A percentile compares a stretch with the other conserved stretches of the same genome.
These are phyloP conservation scores for Nicotiana undulata DNA, from an alignment of 257 asterid species.

Conservation along the genomic window DNA sequence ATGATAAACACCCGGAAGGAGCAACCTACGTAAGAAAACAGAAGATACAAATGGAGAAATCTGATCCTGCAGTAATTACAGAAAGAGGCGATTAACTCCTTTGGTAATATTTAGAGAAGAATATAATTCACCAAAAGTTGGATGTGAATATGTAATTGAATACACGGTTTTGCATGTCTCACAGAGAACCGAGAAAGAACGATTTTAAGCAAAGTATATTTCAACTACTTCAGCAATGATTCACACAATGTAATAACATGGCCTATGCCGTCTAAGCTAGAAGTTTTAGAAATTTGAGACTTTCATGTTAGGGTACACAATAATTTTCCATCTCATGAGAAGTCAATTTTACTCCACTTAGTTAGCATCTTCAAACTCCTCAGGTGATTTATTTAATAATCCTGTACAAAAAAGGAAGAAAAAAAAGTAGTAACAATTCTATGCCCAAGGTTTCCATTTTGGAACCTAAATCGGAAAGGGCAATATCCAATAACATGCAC, in stretches of 20 bases:
- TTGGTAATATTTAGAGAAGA: neutral
- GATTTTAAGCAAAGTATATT: neutral
- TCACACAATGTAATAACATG: neutral
- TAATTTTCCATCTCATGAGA: neutral
- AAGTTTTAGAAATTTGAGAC: neutral
- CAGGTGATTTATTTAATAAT: neutral
- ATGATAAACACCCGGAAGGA: constrained; percentile 81
- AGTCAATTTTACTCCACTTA: neutral
- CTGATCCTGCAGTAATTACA: constrained; percentile 63
- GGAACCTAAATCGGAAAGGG: neutral
- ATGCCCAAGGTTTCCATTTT: neutral
- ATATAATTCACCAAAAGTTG: neutral
- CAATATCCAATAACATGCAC: neutral
- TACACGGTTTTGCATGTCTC: neutral
- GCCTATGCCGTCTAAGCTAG: neutral
- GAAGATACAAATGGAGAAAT: constrained; percentile 69
- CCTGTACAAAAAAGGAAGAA: neutral
- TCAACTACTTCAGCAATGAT: neutral
- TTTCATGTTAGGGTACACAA: neutral
- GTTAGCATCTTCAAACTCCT: neutral
- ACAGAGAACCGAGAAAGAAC: neutral
- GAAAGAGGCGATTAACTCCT: neutral
- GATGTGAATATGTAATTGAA: neutral
- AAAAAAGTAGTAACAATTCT: neutral
- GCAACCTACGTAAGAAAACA: constrained; percentile 68